Evolutionary conservation across 1,284 basidiomycete species (phyloP), one percentile per base, ranked within the genome.

Genomic region (Phylloboletellus chloephorus): DNA sequence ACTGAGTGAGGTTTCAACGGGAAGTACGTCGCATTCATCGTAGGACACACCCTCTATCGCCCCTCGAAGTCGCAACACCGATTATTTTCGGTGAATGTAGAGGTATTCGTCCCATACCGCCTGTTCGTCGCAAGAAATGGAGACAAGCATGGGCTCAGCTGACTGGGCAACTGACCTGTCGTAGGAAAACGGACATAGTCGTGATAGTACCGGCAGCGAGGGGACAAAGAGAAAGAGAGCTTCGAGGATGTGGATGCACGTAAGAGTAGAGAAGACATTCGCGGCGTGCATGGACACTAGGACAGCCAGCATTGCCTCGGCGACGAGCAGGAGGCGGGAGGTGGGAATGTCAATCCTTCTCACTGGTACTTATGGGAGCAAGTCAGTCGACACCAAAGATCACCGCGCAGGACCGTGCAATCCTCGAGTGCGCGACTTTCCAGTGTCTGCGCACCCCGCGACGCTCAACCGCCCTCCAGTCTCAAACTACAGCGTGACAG

Each of bases 401-500:
- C 52, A 98, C 95, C 7, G 71, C 81, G 28, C 94, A 96, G 60
- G 95, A 98, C 65, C 77, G 85, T 45, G 94, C 94, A 28, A 86
- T 98, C 39, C 76, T 98, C 43, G 93, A 97, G 94, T 97, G 54
- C 59, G 85, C 67, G 31, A 23, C 32, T 42, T 49, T 45, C 49
- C 38, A 35, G 44, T 43, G 35, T 57, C 35, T 38, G 39, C 43
- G 29, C 23, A 41, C 37, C 32, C 23, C 41, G 37, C 29, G 36
- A 58, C 17, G 35, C 49, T 64, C 46, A 65, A 50, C 48, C 23
- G 15, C 28, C 19, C 38, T 56, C 29, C 54, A 73, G 92, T 60
- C 75, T 98, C 51, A 98, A 98, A 66, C 66, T 96, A 36, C 95
- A 98, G 65, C 76, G 96, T 31, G 96, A 98, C 66, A 95, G 94